These are phyloP conservation scores for Fusarium setosum DNA, from an alignment of 2,329 filamentous ascomycete species.

Conservation along the genomic window DNA sequence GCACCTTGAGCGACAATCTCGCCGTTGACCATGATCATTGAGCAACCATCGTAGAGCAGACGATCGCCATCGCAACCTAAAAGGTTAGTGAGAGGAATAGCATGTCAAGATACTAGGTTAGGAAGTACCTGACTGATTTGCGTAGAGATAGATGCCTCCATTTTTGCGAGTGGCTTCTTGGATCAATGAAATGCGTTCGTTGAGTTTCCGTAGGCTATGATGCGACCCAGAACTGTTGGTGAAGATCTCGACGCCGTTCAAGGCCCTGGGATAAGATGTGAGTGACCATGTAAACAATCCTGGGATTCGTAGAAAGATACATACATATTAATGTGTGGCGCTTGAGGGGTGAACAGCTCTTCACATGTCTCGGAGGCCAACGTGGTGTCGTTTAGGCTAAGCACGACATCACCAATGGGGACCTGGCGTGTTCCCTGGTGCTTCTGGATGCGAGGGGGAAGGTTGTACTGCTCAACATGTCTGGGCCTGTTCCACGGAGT, in stretches of 20 bases:
- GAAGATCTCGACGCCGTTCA: conserved; percentile 76
- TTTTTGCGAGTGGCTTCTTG: conserved; percentile 72
- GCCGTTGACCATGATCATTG: conserved; percentile 72
- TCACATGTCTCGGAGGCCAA: conserved; percentile 56
- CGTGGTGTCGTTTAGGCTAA: conserved; percentile 53
- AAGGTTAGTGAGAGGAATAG: conserved; percentile 2
- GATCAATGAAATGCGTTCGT: conserved; percentile 73
- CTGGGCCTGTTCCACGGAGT: conserved; percentile 52
- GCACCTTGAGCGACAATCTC: conserved; percentile 71
- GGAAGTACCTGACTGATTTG: conserved; percentile 46
- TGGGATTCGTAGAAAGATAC: no score
- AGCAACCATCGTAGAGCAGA: conserved; percentile 65
- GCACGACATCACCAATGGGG: conserved; percentile 54
- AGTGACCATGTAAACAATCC: conserved; percentile 12
- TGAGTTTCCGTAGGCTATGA: conserved; percentile 72
- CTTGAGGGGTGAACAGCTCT: conserved; percentile 43
- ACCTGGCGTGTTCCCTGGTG: conserved; percentile 54
- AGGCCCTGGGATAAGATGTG: conserved; percentile 17
- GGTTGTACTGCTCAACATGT: conserved; percentile 51
- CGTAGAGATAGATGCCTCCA: conserved; percentile 66
- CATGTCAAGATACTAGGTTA: not conserved
- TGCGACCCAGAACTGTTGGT: conserved; percentile 66
- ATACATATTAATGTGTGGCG: conserved; percentile 34
- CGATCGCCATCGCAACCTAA: conserved; percentile 66
- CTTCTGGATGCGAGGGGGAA: conserved; percentile 66